These are phyloP conservation scores for Phytophthora citricola DNA, from an alignment of 352 stramenopile genomes.

Conservation along the genomic window DNA sequence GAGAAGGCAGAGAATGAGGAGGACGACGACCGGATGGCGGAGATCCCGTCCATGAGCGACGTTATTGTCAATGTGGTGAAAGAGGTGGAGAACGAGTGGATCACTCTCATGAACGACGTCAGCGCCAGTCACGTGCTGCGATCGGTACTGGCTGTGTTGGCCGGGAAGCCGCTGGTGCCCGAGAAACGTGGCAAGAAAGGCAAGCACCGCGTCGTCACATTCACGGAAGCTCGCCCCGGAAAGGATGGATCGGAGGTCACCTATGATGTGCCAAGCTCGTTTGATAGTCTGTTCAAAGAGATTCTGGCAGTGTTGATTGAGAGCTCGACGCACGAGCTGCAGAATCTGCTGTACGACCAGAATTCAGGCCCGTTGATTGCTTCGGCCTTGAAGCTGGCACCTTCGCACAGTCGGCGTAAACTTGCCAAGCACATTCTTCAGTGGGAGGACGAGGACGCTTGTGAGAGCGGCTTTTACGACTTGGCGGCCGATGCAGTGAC, in stretches of 20 bases:
- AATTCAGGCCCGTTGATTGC: conserved; percentile 80
- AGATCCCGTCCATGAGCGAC: conserved; percentile 68
- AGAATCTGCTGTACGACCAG: conserved; percentile 73
- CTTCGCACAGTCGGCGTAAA: conserved; percentile 50
- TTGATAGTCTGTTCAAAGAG: conserved; percentile 67
- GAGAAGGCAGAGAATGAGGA: conserved; percentile 45
- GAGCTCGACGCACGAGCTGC: conserved; percentile 49
- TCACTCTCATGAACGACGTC: conserved; percentile 88
- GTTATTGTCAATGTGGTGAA: conserved; percentile 78
- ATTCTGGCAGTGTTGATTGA: conserved; percentile 60
- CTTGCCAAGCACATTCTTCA: conserved; percentile 72
- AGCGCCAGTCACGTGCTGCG: conserved; percentile 86
- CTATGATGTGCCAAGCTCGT: conserved; percentile 61
- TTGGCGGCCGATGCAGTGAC: conserved; percentile 76
- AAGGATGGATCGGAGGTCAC: conserved; percentile 48
- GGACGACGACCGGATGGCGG: conserved; percentile 67
- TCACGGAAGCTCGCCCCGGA: conserved; percentile 45
- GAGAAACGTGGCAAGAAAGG: conserved; percentile 87
- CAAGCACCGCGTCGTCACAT: conserved; percentile 77
- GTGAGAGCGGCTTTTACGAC: conserved; percentile 66
- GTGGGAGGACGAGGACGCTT: conserved; percentile 69
- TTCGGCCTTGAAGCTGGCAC: conserved; percentile 66
- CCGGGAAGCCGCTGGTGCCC: conserved; percentile 64
- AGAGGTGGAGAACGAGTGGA: conserved; percentile 82
- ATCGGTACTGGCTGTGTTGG: conserved; percentile 71